Base-by-base conservation (phyloP, 2,329 filamentous ascomycete genomes). In the Trichophyton mentagrophytes region DNA sequence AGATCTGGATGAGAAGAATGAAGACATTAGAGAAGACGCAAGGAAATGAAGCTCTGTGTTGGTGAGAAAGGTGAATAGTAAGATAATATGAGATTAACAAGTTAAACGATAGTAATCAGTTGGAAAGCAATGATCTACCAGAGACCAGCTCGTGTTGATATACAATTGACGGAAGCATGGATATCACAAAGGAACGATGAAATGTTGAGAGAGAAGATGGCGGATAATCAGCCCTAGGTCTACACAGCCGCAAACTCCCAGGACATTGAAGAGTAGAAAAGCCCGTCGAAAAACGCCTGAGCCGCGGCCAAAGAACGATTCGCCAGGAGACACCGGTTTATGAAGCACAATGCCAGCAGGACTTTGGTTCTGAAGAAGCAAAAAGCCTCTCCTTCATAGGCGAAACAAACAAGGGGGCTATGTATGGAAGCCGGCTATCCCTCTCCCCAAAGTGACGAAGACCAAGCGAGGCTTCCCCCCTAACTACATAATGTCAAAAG, bases 1-100 rank as follows among this genome's bases (percentile, higher is more conserved):
- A 7, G 47, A 57, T 20, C 58, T 61, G 30, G 63, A 60, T 36
- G 63, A 63, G 27, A 64, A 64, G 27, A 63, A 58, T 9, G 61
- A 64, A 25, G 61, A 42, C 61, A 64, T 64, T 6, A 40, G 38
- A 25, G 33, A 33, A 47, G 22, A 38, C 17, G 36, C 30, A 17
- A 42, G 8, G 15, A n/a, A 47, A 9, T 49, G 40, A 44, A 44
- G 11, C 40, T 17, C 20, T 47, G 9, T 22, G n/a, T 25, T 20
- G 44, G 9, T 2, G 38, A 53, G 11, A 13, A 36, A 40, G 30
- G n/a, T 27, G 6, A 22, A 20, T 6, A n/a, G n/a, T 17, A 44
- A 44, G 8, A 38, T n/a, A 59, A 30, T 22, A 38, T 40, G 11
- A 17, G 36, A 40, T 5, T 5, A 25, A 56, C n/a, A 11, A 25